These are phyloP conservation scores for Ustilago curta DNA, from an alignment of 1,284 basidiomycete genomes.

Conservation along the genomic window DNA sequence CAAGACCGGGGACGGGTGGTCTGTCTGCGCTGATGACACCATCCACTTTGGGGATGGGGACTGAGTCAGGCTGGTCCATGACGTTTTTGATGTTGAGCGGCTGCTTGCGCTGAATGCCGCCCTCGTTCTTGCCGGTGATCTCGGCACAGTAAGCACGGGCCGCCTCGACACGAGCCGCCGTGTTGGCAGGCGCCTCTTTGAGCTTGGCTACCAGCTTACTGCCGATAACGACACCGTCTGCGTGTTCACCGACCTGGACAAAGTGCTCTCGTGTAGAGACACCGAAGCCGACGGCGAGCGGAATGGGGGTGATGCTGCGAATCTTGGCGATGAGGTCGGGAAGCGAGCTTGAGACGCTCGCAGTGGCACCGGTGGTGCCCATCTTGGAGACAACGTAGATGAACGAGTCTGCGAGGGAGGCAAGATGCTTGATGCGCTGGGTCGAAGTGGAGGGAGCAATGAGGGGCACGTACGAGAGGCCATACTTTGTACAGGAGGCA, in stretches of 20 bases:
- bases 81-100: slow-evolving; percentile 58
- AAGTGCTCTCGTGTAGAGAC: slow-evolving; percentile 93
- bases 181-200: slow-evolving; percentile 72
- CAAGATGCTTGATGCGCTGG: slow-evolving; percentile 87
- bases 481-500: slow-evolving; percentile 82
- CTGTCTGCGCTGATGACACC: slow-evolving; percentile 54
- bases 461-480: slow-evolving; percentile 94
- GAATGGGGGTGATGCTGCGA: slow-evolving; percentile 75
- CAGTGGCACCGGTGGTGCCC: slow-evolving; percentile 95
- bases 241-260: slow-evolving; percentile 80
- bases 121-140: slow-evolving; percentile 73
- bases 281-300: slow-evolving; percentile 95
- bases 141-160: slow-evolving; percentile 74
- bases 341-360: slow-evolving; percentile 72
- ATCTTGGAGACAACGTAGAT: slow-evolving; percentile 91
- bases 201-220: slow-evolving; percentile 85
- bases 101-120: slow-evolving; percentile 59
- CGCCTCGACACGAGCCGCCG: slow-evolving; percentile 70
- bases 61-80: slow-evolving; percentile 49
- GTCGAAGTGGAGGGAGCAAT: slow-evolving; percentile 93
- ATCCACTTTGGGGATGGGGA: slow-evolving; percentile 61
- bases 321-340: slow-evolving; percentile 68
- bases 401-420: slow-evolving; percentile 93
- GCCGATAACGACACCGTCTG: slow-evolving; percentile 94
- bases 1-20: slow-evolving; percentile 55